phyloP scores from a whole-genome alignment of 2,329 filamentous ascomycete species.

The Ophiocordyceps sinensis region DNA sequence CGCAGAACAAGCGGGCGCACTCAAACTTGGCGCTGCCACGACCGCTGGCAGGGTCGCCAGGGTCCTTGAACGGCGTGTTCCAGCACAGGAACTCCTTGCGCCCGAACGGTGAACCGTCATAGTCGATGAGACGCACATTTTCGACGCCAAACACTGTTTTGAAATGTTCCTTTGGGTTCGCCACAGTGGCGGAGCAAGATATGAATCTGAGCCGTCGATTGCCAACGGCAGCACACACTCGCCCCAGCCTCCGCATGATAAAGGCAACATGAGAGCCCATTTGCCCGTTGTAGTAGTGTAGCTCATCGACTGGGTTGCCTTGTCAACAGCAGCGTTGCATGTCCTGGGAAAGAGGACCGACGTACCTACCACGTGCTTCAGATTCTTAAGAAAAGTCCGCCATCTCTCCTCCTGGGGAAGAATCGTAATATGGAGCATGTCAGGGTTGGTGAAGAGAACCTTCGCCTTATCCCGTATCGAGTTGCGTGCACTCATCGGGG shows the following conservation, averaged over 20 bases:
- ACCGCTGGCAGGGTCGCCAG: slow-evolving; percentile 72
- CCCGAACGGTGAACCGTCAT: slow-evolving; percentile 79
- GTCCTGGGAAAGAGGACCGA: slow-evolving; percentile 1
- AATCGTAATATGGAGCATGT: slow-evolving; percentile 94
- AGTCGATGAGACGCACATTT: slow-evolving; percentile 68
- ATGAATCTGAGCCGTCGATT: slow-evolving; percentile 80
- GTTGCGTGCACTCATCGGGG: slow-evolving; percentile 65
- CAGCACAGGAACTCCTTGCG: slow-evolving; percentile 93
- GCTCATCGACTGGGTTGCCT: slow-evolving; percentile 48
- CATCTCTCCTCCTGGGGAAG: slow-evolving; percentile 82
- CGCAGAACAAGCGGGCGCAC: slow-evolving; percentile 80
- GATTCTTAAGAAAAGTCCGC: slow-evolving; percentile 74
- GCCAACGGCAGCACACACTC: slow-evolving; percentile 81
- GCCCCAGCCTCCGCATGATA: slow-evolving; percentile 78
- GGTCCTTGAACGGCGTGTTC: slow-evolving; percentile 93
- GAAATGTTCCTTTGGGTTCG: slow-evolving; percentile 86
- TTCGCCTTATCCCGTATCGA: slow-evolving; percentile 73
- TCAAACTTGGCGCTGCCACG: slow-evolving; percentile 72
- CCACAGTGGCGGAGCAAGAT: slow-evolving; percentile 90
- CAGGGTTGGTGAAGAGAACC: slow-evolving; percentile 94
- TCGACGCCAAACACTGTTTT: slow-evolving; percentile 83
- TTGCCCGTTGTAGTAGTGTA: slow-evolving; percentile 92
- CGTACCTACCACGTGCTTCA: slow-evolving; percentile 70
- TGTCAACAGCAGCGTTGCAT: neutral
- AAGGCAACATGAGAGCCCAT: slow-evolving; percentile 90